Evolutionary conservation across 1,284 basidiomycete genomes (phyloP).

Genomic region (Phellinidium pouzarii): DNA sequence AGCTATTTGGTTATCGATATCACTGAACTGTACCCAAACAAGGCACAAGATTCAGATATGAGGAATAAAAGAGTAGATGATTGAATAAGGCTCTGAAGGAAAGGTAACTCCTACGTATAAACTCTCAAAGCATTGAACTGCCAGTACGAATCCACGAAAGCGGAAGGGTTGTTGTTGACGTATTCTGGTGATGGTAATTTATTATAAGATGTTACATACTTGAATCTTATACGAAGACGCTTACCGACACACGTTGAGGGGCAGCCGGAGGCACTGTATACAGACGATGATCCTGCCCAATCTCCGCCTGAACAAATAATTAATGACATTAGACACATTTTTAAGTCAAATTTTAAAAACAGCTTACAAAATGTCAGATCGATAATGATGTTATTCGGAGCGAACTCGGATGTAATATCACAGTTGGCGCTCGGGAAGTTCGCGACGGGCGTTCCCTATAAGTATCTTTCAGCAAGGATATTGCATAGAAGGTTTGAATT

Average conservation of each 20-base stretch:
- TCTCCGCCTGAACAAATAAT: conserved; percentile 13
- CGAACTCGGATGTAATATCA: conserved; percentile 35
- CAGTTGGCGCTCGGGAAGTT: conserved; percentile 39
- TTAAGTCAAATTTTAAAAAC: background rate
- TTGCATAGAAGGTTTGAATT: background rate
- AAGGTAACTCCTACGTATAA: conserved; percentile 16
- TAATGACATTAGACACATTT: background rate
- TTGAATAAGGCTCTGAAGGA: background rate
- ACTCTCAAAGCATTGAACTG: conserved; percentile 15
- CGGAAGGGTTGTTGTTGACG: conserved; percentile 18
- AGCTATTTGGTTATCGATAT: no score
- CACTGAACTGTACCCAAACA: no score
- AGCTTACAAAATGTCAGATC: conserved; percentile 31
- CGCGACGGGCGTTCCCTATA: conserved; percentile 34
- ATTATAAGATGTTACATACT: background rate
- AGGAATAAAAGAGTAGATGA: background rate
- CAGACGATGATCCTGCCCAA: conserved; percentile 16
- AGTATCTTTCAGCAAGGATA: conserved; percentile 14
- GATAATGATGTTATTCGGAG: conserved; percentile 41
- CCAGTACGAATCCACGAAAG: conserved; percentile 16
- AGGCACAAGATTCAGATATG: no score
- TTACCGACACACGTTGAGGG: conserved; percentile 11
- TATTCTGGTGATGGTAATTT: conserved; percentile 8
- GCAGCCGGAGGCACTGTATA: conserved; percentile 8
- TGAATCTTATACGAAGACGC: background rate